Evolutionary conservation across 805 yeast species (phyloP).

Genomic region (Lipomyces chichibuensis): DNA sequence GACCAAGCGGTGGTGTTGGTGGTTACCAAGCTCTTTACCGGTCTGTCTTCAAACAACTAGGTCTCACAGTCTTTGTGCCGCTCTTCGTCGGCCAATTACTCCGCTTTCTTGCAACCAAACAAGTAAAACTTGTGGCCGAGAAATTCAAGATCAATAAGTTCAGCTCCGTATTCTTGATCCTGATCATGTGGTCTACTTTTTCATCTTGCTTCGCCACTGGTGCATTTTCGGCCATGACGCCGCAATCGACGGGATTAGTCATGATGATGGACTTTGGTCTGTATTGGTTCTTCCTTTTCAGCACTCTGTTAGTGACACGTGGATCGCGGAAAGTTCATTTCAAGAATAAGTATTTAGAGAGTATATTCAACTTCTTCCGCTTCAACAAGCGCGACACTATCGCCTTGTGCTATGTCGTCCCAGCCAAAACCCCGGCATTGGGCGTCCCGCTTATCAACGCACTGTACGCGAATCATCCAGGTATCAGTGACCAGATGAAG

Average conservation of each 20-base stretch:
- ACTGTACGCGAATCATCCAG: conserved; percentile 66
- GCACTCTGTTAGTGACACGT: conserved; percentile 64
- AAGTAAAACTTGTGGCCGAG: conserved; percentile 60
- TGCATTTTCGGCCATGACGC: conserved; percentile 71
- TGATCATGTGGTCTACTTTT: conserved; percentile 61
- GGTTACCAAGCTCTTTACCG: conserved; percentile 55
- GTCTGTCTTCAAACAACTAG: conserved; percentile 84
- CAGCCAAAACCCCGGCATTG: conserved; percentile 90
- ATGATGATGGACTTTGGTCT: conserved; percentile 82
- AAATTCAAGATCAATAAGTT: conserved; percentile 68
- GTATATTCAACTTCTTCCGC: conserved; percentile 52
- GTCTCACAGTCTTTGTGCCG: conserved; percentile 84
- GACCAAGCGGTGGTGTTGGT: conserved; percentile 38
- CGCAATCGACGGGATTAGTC: conserved; percentile 68
- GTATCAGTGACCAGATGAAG: conserved; percentile 45
- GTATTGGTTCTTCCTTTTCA: conserved; percentile 70
- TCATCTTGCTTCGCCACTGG: conserved; percentile 70
- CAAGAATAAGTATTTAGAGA: conserved; percentile 29
- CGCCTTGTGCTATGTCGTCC: conserved; percentile 81
- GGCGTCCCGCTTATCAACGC: conserved; percentile 81
- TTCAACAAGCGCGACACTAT: conserved; percentile 73
- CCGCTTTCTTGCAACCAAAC: conserved; percentile 68
- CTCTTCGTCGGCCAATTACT: conserved; percentile 81
- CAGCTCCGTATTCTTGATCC: conserved; percentile 74
- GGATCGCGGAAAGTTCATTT: conserved; percentile 47